phyloP scores from a whole-genome alignment of 1,284 basidiomycete species.

The Agroathelia rolfsii region DNA sequence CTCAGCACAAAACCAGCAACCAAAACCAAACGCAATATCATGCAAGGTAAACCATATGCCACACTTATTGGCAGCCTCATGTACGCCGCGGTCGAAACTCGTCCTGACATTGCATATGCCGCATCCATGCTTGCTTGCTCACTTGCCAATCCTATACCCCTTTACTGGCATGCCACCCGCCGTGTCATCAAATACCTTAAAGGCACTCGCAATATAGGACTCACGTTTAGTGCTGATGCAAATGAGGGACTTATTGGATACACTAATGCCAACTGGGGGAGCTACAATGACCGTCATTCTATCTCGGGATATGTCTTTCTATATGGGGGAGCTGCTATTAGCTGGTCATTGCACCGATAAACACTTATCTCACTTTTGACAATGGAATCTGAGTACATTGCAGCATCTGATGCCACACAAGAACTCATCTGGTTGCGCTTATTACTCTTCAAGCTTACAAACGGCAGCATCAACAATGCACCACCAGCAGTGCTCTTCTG shows the following conservation, averaged over 20 bases:
- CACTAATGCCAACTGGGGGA: constrained; percentile 18
- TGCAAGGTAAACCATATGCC: constrained; percentile 8
- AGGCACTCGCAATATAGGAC: constrained; percentile 12
- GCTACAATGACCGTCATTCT: too few relatives aligned
- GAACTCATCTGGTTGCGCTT: constrained; percentile 13
- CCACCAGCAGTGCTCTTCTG: constrained; percentile 10
- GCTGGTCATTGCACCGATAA: constrained; percentile 22
- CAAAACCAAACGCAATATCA: not conserved
- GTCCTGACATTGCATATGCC: constrained; percentile 14
- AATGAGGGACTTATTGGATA: constrained; percentile 14
- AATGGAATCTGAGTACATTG: constrained; percentile 20
- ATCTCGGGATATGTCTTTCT: constrained; percentile 22
- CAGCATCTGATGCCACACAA: constrained; percentile 8
- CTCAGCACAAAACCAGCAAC: too few relatives aligned
- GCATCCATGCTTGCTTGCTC: constrained; percentile 14
- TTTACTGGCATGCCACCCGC: constrained; percentile 15
- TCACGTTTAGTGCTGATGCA: constrained; percentile 8
- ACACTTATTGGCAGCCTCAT: constrained; percentile 15
- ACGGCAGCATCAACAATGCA: constrained; percentile 3
- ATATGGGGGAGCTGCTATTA: constrained; percentile 17
- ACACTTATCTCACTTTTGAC: constrained; percentile 17
- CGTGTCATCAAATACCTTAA: constrained; percentile 18
- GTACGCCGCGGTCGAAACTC: constrained; percentile 15
- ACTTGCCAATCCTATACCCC: constrained; percentile 11
- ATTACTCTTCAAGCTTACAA: constrained; percentile 13